Base-by-base conservation (phyloP, 108 stramenopile genomes). In the Skeletonema costatum region DNA sequence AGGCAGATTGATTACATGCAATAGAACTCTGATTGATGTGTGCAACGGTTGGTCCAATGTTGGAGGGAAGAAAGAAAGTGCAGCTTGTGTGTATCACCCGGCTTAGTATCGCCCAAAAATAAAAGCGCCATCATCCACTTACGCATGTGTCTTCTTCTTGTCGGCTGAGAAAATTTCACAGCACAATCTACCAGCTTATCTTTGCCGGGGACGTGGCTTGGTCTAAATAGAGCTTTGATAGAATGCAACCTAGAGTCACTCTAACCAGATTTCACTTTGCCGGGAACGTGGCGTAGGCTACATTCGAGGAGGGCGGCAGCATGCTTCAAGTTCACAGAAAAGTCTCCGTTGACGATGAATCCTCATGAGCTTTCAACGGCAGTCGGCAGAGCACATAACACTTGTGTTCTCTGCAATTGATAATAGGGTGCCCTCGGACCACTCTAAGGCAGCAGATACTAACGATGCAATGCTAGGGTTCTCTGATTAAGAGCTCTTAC, bases 1-100 rank as follows among this genome's bases (percentile, higher is more conserved):
- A 56, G 10, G 25, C 53, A n/a, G 21, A 56, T 56, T 56, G 53
- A 56, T 56, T 56, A 56, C 8, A 56, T 56, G 53, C 53, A 56
- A 10, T 56, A n/a, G 25, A 29, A 25, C 5, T 56, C 1, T 1
- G 1, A 16, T 5, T 56, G 53, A 8, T 56, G 7, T 21, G 53
- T 10, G 25, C 2, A 25, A 1, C 9, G 10, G 25, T 12, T 8
- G 53, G 9, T 56, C n/a, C 25, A 56, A 29, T 56, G 25, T 6
- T 25, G 53, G 21, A 56, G 53, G 9, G 53, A 56, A 56, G 44
- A n/a, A 46, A n/a, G 16, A n/a, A 46, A n/a, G 16, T n/a, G 16
- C 44, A 46, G 44, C 44, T 42, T 42, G 16, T 46, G 14, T 46
- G 44, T 5, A 46, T n/a, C 5, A 16, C 44, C 16, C 2, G 16